Conservation (phyloP, 2,329 filamentous ascomycete species). For the Microdochium bolleyi region DNA sequence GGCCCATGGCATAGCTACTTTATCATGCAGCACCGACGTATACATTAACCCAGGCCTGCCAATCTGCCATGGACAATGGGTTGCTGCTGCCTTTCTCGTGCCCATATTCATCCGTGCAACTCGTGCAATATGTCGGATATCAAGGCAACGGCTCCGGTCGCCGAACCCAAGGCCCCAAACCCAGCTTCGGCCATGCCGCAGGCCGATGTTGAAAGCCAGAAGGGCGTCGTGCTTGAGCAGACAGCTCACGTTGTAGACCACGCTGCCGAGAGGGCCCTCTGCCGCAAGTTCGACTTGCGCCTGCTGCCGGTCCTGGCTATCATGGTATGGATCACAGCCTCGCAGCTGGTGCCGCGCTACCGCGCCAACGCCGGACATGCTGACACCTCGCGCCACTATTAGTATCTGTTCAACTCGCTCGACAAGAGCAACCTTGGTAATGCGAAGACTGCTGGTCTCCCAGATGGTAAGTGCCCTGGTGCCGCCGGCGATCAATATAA, state of each 20-base stretch:
- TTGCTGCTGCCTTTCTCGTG: no score
- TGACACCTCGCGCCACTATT: not conserved
- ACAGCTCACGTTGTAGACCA: conserved; percentile 23
- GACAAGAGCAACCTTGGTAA: conserved; percentile 47
- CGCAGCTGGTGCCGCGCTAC: no score
- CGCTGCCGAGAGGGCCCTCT: conserved; percentile 38
- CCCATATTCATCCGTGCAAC: not conserved
- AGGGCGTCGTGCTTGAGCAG: conserved; percentile 11
- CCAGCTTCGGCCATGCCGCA: not conserved
- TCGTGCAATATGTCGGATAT: not conserved
- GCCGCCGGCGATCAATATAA: not conserved
- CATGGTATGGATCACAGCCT: no score
- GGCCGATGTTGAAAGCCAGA: not conserved
- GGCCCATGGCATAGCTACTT: no score
- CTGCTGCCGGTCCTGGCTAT: conserved; percentile 44
- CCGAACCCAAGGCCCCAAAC: not conserved
- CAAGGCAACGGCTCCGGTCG: not conserved
- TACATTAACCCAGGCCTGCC: no score
- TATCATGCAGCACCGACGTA: no score
- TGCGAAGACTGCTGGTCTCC: conserved; percentile 46
- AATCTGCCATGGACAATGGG: no score
- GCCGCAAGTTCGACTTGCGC: conserved; percentile 46
- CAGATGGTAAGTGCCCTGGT: conserved; percentile 15
- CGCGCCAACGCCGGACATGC: no score
- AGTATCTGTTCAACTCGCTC: conserved; percentile 35